A percentile compares a stretch with the other conserved stretches of the same genome.
Evolutionary conservation across 495 filamentous ascomycete genomes (phyloP).

Genomic region (Daldinia childiae): DNA sequence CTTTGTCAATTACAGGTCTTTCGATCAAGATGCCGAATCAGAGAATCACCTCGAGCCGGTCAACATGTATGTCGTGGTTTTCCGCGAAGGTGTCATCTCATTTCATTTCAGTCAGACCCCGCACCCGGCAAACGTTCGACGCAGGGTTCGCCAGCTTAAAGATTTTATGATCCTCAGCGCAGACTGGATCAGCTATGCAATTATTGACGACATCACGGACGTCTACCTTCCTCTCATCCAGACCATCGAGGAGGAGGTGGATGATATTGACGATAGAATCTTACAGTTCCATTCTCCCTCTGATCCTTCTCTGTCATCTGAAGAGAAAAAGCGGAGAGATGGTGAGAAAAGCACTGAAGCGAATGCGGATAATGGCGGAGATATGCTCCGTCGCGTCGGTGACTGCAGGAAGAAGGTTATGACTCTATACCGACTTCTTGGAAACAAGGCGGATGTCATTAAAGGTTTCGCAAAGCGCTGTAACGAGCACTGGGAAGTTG

Average conservation of each 20-base stretch:
- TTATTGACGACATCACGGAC: slow-evolving; percentile 98
- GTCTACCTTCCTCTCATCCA: slow-evolving; percentile 92
- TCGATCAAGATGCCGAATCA: slow-evolving; percentile 89
- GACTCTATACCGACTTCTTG: slow-evolving; percentile 88
- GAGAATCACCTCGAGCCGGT: slow-evolving; percentile 93
- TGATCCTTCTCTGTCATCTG: slow-evolving; percentile 45
- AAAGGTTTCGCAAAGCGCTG: slow-evolving; percentile 99
- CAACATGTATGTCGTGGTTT: slow-evolving; percentile 97
- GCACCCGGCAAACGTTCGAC: slow-evolving; percentile 93
- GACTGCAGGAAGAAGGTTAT: slow-evolving; percentile 97
- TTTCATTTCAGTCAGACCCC: slow-evolving; percentile 96
- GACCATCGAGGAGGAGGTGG: slow-evolving; percentile 86
- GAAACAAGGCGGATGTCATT: slow-evolving; percentile 98
- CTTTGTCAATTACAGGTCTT: slow-evolving; percentile 96
- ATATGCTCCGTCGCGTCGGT: slow-evolving; percentile 90
- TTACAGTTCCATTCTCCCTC: slow-evolving; percentile 73
- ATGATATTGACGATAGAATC: slow-evolving; percentile 86
- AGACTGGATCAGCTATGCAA: slow-evolving; percentile 97
- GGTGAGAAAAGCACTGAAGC: slow-evolving; percentile 59
- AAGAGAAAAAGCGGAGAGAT: slow-evolving; percentile 45
- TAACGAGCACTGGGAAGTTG: slow-evolving; percentile 97
- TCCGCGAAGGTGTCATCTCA: slow-evolving; percentile 91
- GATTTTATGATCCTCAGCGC: slow-evolving; percentile 93
- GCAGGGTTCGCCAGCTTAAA: slow-evolving; percentile 89
- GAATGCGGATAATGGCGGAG: slow-evolving; percentile 68